Evolutionary conservation across 495 filamentous ascomycete species (phyloP).

Genomic region (Rhizodiscina lignyota): DNA sequence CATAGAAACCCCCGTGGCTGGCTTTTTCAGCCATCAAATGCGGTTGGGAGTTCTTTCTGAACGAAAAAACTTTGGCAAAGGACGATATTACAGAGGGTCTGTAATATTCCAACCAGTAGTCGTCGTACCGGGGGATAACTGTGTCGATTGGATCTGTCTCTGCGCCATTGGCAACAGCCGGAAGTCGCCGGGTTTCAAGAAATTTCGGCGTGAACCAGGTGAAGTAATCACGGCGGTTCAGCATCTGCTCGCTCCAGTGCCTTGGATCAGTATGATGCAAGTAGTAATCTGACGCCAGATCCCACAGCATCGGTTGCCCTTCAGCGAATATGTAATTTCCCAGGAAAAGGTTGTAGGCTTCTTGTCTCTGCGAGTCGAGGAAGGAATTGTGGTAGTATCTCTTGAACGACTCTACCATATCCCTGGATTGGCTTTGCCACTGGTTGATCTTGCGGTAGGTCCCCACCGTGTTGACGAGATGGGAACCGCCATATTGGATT

Average conservation of each 20-base stretch:
- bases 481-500: slow-evolving; percentile 92
- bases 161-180: slow-evolving; percentile 15
- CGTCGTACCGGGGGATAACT: slow-evolving; percentile 58
- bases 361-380: slow-evolving; percentile 86
- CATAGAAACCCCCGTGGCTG: slow-evolving; percentile 52
- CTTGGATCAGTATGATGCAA: slow-evolving; percentile 80
- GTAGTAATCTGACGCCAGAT: slow-evolving; percentile 90
- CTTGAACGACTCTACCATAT: slow-evolving; percentile 99
- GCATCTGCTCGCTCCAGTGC: slow-evolving; percentile 42
- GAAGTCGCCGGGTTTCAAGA: slow-evolving; percentile 34
- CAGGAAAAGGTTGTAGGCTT: slow-evolving; percentile 94
- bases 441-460: slow-evolving; percentile 98
- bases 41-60: slow-evolving; percentile 73
- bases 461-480: slow-evolving; percentile 97
- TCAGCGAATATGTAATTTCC: slow-evolving; percentile 88
- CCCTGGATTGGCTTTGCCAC: slow-evolving; percentile 91
- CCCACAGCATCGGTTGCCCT: slow-evolving; percentile 94
- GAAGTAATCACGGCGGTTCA: slow-evolving; percentile 47
- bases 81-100: slow-evolving; percentile 71
- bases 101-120: slow-evolving; percentile 99
- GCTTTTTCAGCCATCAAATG: slow-evolving; percentile 61
- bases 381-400: slow-evolving; percentile 99
- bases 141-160: slow-evolving; percentile 26
- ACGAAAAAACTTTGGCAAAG: slow-evolving; percentile 76
- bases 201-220: slow-evolving; percentile 73